These are phyloP conservation scores for Debaryomycetaceae sp. DNA, from an alignment of 1,139 yeast genomes.

Conservation along the genomic window DNA sequence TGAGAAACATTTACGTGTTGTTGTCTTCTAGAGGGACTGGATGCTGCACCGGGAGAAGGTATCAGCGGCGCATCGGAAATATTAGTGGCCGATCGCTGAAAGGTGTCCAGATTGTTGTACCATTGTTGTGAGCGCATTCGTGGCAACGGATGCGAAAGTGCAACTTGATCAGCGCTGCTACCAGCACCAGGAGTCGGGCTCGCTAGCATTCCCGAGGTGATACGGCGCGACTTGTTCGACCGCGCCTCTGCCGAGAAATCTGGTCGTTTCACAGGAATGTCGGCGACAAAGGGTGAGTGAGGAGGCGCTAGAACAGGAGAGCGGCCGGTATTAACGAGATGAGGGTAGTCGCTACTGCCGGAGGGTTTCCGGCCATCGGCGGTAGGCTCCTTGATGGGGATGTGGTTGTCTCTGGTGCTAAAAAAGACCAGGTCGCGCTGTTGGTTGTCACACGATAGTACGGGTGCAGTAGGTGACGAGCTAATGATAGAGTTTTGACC, in stretches of 20 bases:
- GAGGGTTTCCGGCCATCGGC: conserved; percentile 4
- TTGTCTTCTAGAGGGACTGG: too few relatives aligned
- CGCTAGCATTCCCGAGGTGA: conserved; percentile 58
- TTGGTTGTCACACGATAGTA: conserved; percentile 10
- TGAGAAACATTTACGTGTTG: too few relatives aligned
- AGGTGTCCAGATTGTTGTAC: too few relatives aligned
- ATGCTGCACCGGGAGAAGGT: too few relatives aligned
- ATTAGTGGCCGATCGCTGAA: too few relatives aligned
- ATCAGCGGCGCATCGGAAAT: too few relatives aligned
- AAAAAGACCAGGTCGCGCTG: conserved; percentile 12
- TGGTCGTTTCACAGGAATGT: conserved; percentile 15
- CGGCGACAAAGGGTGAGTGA: conserved; percentile 9
- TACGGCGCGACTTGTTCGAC: conserved; percentile 18
- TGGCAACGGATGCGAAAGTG: too few relatives aligned
- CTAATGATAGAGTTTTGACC: conserved; percentile 45
- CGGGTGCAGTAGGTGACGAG: conserved; percentile 5
- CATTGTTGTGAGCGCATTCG: too few relatives aligned
- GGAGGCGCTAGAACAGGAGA: conserved; percentile 21
- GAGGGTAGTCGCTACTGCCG: background rate
- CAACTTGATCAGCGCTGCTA: too few relatives aligned
- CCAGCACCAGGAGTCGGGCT: too few relatives aligned
- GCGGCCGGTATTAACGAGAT: conserved; percentile 1
- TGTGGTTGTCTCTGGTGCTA: conserved; percentile 15
- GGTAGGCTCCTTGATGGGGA: conserved; percentile 17
- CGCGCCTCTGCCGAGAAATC: background rate